phyloP scores from a whole-genome alignment of 305 asterid genomes.

The Fraxinus platypoda region DNA sequence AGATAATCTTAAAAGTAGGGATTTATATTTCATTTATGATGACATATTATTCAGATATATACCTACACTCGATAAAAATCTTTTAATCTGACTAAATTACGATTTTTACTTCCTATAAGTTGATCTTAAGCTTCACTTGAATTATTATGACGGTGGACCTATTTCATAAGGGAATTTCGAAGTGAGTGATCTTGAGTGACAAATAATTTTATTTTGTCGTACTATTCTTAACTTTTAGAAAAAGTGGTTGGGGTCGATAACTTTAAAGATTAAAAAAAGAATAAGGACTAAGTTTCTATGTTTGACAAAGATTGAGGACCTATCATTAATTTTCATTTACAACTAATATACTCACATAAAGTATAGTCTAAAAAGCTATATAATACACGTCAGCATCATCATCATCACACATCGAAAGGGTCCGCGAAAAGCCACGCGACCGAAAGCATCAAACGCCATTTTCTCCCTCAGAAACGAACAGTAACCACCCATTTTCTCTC shows the following conservation, averaged over 20 bases:
- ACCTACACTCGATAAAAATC: background rate
- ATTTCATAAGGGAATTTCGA: background rate
- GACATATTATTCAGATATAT: background rate
- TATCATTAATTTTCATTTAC: background rate
- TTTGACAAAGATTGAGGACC: background rate
- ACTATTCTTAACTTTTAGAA: too few relatives aligned
- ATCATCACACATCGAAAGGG: background rate
- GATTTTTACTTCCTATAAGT: background rate
- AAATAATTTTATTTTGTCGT: background rate
- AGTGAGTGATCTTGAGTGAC: background rate
- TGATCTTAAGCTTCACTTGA: background rate
- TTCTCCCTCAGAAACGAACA: background rate
- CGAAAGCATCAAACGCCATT: background rate
- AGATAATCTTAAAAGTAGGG: too few relatives aligned
- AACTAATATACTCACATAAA: background rate
- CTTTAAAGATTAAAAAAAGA: background rate
- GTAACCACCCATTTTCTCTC: background rate
- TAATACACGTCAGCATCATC: background rate
- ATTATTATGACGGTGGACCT: background rate
- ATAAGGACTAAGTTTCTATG: background rate
- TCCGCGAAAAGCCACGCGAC: background rate
- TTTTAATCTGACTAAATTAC: background rate
- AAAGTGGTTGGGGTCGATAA: background rate
- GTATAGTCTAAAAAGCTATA: background rate
- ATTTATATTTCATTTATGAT: background rate